These are phyloP conservation scores for Thalassiosira mediterranea DNA, from an alignment of 352 stramenopile genomes.

Conservation along the genomic window DNA sequence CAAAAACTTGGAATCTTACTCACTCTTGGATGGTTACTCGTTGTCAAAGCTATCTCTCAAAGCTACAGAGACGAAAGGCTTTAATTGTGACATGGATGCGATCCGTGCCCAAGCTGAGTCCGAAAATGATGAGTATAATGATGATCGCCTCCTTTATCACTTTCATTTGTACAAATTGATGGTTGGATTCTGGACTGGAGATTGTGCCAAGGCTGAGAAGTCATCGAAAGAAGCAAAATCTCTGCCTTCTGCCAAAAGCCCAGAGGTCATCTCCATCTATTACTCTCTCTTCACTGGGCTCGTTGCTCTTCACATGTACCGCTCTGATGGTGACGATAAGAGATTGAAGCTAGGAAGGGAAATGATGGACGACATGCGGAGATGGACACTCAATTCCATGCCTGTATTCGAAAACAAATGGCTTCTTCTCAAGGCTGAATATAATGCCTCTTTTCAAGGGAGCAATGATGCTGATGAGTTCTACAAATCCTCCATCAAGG, in stretches of 20 bases:
- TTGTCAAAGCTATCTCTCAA: too few species aligned
- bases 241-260: constrained; percentile 9
- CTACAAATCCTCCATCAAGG: constrained; percentile 15
- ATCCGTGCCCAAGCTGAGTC: background rate
- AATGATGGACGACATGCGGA: constrained; percentile 9
- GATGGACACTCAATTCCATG: constrained; percentile 91
- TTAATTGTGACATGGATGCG: background rate
- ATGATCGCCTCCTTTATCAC: background rate
- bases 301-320: constrained; percentile 16
- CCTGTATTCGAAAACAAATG: constrained; percentile 76
- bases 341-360: constrained; percentile 8
- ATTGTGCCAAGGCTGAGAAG: background rate
- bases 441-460: constrained; percentile 3
- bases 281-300: constrained; percentile 23
- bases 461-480: background rate
- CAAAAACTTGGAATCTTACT: too few species aligned
- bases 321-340: constrained; percentile 1
- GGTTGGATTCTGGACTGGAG: constrained; percentile 3
- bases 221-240: background rate
- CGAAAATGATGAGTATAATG: background rate
- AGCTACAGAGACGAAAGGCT: background rate
- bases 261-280: constrained; percentile 9
- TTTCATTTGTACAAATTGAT: constrained; percentile 11
- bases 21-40: too few species aligned
- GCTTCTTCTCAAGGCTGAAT: constrained; percentile 25